Evolutionary conservation across 257 asterid genomes (phyloP), one percentile per base, ranked within the genome.

Genomic region (Buddleja alternifolia): DNA sequence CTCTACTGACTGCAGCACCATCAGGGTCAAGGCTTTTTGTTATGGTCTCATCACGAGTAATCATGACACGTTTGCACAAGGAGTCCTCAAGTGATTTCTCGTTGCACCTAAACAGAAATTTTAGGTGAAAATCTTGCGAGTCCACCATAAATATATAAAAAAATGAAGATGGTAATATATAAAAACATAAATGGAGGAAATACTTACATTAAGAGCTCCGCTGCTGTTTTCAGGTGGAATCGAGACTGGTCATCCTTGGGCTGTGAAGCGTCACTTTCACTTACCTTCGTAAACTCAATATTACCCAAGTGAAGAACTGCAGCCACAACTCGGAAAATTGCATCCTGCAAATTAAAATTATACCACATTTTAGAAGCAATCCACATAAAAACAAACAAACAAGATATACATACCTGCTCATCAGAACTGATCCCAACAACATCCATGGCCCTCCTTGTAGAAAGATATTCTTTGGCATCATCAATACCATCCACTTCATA

Each of bases 271-370:
- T 88, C 95, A 50, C 70, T 55, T 46, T 84, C 92, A 25, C 75
- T 82, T 62, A 71, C 85, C 81, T 81, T 87, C 1, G 77, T 70
- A 77, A 88, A 85, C 67, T 84, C 85, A 72, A 88, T 67, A 71
- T 88, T 88, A 9, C 95, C 95, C 77, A 88, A 79, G 84, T 88
- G 95, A 67, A 88, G 95, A 67, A 88, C 71, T 69, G 90, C 87
- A 51, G 90, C 92, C 63, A 88, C 87, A 58, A 84, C 92, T 71
- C 93, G 81, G 70, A 88, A 88, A 71, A 88, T 85, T 52, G 92
- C 90, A 69, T 88, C 95, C 95, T 88, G 82, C 59, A 69, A 74
- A 67, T 57, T 48, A 67, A 73, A 52, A 46, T 63, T 66, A 73
- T 55, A 34, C 42, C 20, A 53, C 63, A 58, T 21, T 40, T 10